Conservation (phyloP, 805 yeast genomes). For the Saturnispora silvae region DNA sequence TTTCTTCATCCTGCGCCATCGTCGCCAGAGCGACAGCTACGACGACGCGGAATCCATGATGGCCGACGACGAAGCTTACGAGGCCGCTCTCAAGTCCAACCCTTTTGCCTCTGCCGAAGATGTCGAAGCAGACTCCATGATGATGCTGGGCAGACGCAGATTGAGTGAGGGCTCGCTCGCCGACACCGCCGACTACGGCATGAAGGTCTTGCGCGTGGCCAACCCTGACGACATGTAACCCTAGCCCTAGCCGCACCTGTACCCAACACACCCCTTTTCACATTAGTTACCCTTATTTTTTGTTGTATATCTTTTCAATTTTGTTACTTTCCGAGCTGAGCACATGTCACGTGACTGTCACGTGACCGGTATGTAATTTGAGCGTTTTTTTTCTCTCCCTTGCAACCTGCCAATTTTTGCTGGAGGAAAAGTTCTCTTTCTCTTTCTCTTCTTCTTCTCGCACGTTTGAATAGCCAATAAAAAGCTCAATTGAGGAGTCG, state of each 20-base stretch:
- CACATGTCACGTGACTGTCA: too few relatives aligned
- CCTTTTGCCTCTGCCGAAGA: constrained; percentile 55
- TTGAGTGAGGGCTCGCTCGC: constrained; percentile 80
- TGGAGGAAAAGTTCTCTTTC: too few relatives aligned
- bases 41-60: constrained; percentile 29
- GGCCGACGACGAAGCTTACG: constrained; percentile 46
- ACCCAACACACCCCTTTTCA: too few relatives aligned
- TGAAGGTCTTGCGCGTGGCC: constrained; percentile 76
- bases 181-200: constrained; percentile 72
- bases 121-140: constrained; percentile 22
- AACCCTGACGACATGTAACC: constrained; percentile 53
- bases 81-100: constrained; percentile 49
- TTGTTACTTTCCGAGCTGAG: too few relatives aligned
- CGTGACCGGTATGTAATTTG: too few relatives aligned
- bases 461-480: too few relatives aligned
- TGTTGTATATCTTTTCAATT: too few relatives aligned
- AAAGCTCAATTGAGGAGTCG: too few relatives aligned
- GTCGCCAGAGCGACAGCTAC: constrained; percentile 23
- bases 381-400: too few relatives aligned
- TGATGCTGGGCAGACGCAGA: constrained; percentile 79
- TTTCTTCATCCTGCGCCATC: constrained; percentile 27
- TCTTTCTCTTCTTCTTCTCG: not conserved
- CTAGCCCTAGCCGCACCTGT: too few relatives aligned
- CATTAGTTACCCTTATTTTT: too few relatives aligned
- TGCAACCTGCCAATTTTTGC: too few relatives aligned